These are phyloP conservation scores for Starmerella apis DNA, from an alignment of 805 yeast genomes.

Conservation along the genomic window DNA sequence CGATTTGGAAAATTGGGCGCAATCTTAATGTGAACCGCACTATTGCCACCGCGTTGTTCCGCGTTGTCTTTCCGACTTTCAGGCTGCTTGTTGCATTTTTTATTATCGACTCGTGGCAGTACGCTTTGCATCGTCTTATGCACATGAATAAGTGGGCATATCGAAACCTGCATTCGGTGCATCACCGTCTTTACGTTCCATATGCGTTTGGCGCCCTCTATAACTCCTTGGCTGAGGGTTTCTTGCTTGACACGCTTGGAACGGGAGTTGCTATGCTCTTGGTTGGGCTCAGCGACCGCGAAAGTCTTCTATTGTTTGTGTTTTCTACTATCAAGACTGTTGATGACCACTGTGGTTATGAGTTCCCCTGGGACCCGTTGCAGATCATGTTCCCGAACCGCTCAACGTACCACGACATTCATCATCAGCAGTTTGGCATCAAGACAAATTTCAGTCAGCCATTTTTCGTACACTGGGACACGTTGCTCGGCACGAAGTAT, in stretches of 20 bases:
- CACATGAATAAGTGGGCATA: slow-evolving; percentile 70
- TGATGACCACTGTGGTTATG: slow-evolving; percentile 98
- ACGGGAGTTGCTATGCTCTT: slow-evolving; percentile 70
- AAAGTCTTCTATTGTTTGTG: slow-evolving; percentile 59
- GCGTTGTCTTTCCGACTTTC: slow-evolving; percentile 51
- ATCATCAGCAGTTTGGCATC: slow-evolving; percentile 93
- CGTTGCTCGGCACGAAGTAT: slow-evolving; percentile 58
- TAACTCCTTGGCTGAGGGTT: slow-evolving; percentile 91
- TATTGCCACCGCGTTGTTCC: slow-evolving; percentile 44
- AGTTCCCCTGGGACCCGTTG: slow-evolving; percentile 82
- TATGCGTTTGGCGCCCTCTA: slow-evolving; percentile 94
- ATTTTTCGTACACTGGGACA: slow-evolving; percentile 91
- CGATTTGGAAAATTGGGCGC: slow-evolving; percentile 39
- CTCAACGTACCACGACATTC: slow-evolving; percentile 92
- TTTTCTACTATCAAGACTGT: slow-evolving; percentile 94
- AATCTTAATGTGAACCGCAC: slow-evolving; percentile 28
- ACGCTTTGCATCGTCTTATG: slow-evolving; percentile 78
- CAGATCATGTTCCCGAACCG: slow-evolving; percentile 89
- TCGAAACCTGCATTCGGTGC: slow-evolving; percentile 80
- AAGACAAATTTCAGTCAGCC: slow-evolving; percentile 92
- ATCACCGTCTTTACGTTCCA: slow-evolving; percentile 88
- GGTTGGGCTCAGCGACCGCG: slow-evolving; percentile 62
- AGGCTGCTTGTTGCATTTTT: slow-evolving; percentile 54
- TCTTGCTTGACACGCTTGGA: slow-evolving; percentile 81
- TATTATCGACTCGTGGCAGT: slow-evolving; percentile 92